Evolutionary conservation across 1,139 yeast genomes (phyloP).

Genomic region (Suhomyces atakaporum): DNA sequence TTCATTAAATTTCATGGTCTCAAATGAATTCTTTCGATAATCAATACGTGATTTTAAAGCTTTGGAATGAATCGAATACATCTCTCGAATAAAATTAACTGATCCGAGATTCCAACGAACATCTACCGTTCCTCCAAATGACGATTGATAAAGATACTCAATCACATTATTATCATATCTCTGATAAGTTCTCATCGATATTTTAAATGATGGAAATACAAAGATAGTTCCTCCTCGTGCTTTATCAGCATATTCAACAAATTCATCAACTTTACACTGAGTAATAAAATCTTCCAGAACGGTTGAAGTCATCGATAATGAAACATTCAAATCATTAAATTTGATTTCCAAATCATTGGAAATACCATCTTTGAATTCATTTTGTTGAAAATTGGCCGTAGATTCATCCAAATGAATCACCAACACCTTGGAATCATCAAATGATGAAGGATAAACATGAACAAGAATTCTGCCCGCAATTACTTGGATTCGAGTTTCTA

Average conservation of each 20-base stretch:
- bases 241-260: constrained; percentile 54
- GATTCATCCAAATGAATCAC: constrained; percentile 62
- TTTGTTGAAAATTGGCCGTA: constrained; percentile 61
- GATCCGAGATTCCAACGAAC: constrained; percentile 93
- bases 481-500: constrained; percentile 64
- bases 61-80: constrained; percentile 65
- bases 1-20: constrained; percentile 15
- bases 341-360: constrained; percentile 54
- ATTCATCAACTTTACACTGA: constrained; percentile 52
- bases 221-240: constrained; percentile 82
- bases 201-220: constrained; percentile 71
- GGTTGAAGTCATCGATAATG: constrained; percentile 57
- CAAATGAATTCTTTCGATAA: constrained; percentile 21
- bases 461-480: constrained; percentile 55
- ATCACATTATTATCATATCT: constrained; percentile 48
- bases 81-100: constrained; percentile 85
- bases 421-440: constrained; percentile 73
- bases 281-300: constrained; percentile 48
- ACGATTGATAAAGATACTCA: constrained; percentile 66
- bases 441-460: constrained; percentile 75
- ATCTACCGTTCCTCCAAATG: constrained; percentile 88
- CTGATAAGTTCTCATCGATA: constrained; percentile 78
- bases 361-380: constrained; percentile 48
- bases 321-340: constrained; percentile 62
- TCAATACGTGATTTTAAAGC: constrained; percentile 43